Evolutionary conservation across 2,329 filamentous ascomycete species (phyloP).

Genomic region (Pezicula neosporulosa): DNA sequence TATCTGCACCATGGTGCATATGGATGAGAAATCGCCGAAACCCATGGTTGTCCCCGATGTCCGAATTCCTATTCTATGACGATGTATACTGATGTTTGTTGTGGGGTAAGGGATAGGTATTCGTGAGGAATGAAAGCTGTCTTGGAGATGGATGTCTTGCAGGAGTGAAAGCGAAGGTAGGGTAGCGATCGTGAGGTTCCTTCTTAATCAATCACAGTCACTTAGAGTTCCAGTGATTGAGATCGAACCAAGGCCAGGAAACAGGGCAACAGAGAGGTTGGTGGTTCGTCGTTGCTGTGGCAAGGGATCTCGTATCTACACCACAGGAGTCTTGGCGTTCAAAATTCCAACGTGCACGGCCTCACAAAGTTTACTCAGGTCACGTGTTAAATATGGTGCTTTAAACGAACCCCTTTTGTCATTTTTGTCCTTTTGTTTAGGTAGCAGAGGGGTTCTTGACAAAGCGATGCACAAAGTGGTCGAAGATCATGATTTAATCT

Average conservation of each 20-base stretch:
- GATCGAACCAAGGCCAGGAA: not conserved
- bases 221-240: not conserved
- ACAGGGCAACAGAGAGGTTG: not conserved
- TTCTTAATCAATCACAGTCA: not conserved
- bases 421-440: too few relatives aligned
- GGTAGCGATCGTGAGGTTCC: slow-evolving; percentile 16
- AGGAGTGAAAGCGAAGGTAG: slow-evolving; percentile 14
- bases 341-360: not conserved
- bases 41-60: slow-evolving; percentile 50
- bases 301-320: not conserved
- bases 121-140: slow-evolving; percentile 4
- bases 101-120: slow-evolving; percentile 4
- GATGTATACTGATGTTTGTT: slow-evolving; percentile 14
- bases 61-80: slow-evolving; percentile 8
- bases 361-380: too few relatives aligned
- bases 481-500: too few relatives aligned
- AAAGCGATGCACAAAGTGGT: too few relatives aligned
- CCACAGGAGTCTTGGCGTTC: not conserved
- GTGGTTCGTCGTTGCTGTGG: not conserved
- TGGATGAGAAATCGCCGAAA: slow-evolving; percentile 85
- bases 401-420: too few relatives aligned
- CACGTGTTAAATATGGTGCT: too few relatives aligned
- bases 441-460: too few relatives aligned
- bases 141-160: not conserved
- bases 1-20: slow-evolving; percentile 82